phyloP scores from a whole-genome alignment of 208 protist species.

The Leishmania arabica region DNA sequence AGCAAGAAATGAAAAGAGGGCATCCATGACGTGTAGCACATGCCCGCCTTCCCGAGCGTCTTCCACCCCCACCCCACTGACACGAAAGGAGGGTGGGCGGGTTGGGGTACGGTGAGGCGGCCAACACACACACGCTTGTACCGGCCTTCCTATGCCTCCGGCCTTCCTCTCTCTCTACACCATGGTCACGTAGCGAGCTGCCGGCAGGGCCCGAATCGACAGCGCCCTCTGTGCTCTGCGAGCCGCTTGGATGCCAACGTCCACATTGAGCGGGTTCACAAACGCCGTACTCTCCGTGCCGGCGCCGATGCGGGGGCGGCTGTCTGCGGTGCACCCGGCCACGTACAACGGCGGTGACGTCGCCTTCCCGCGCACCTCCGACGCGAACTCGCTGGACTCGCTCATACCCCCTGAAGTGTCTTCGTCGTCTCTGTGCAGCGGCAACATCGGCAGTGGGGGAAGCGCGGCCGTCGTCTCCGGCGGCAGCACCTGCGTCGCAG shows the following conservation, averaged over 20 bases:
- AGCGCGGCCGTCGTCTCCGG: conserved; percentile 23
- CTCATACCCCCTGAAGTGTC: conserved; percentile 13
- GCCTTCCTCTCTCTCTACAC: conserved; percentile 1
- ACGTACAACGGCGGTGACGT: conserved; percentile 8
- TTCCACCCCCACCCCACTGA: background rate
- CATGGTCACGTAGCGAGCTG: conserved; percentile 25
- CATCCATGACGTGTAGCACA: background rate
- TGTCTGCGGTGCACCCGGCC: background rate
- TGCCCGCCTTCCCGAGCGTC: background rate
- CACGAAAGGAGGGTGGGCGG: background rate
- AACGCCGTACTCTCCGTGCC: conserved; percentile 1
- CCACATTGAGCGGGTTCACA: conserved; percentile 24
- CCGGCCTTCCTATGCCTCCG: too few relatives aligned
- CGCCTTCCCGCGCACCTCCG: background rate
- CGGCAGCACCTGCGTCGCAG: conserved; percentile 23
- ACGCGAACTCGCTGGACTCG: conserved; percentile 17
- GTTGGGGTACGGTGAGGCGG: background rate
- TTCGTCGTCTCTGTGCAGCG: conserved; percentile 5
- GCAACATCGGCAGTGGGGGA: conserved; percentile 27
- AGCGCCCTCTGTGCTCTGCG: conserved; percentile 8
- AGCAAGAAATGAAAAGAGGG: background rate
- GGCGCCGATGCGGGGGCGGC: conserved; percentile 1
- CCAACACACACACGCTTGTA: background rate
- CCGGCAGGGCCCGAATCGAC: conserved; percentile 15
- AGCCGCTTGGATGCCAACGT: conserved; percentile 15